Base-by-base conservation (phyloP, 805 yeast species). In the Kuraishia hungarica region DNA sequence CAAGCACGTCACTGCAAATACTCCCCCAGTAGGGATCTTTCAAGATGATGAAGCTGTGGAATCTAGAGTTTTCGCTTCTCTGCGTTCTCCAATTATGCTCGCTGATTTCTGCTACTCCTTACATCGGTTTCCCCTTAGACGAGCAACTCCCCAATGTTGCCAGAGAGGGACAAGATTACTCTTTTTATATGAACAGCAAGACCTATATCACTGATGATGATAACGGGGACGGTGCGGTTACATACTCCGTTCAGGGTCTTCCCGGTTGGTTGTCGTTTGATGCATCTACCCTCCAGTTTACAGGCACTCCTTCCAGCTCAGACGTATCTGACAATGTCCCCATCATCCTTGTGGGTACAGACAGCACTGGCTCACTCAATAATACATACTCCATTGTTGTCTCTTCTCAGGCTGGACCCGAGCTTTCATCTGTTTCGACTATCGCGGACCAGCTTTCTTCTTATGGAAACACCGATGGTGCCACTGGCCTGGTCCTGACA, bases 111-210 rank as follows among this genome's bases (percentile, higher is more conserved):
- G 80, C 82, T 13, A 71, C 78, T 43, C 84, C 89, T 5, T 73
- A 76, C 53, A 74, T 78, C 47, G 88, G 87, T 50, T 89, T 86
- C 74, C 92, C 96, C n/a, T 82, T 91, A 65, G 71, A 79, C 59
- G 83, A 83, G 65, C 99, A 93, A 71, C 76, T 84, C 22, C 98
- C 98, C 4, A 86, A 90, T 39, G 89, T 94, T 15, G 98, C 96
- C 3, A 77, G 96, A 56, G 80, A 82, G 17, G 81, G 81, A 57
- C 75, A 81, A 61, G 61, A 66, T 1, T 93, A 86, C 70, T 61
- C 72, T 20, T 93, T 89, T 69, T 77, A 84, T 43, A 70, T 93
- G 48, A 84, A 91, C 54, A 72, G 79, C 57, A 82, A 84, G 61
- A 93, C 98, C 1, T 90, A 80, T 67, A 65, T 73, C 53, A 75